Evolutionary conservation across 2,329 filamentous ascomycete genomes (phyloP).

Genomic region (Cladosporium halotolerans): DNA sequence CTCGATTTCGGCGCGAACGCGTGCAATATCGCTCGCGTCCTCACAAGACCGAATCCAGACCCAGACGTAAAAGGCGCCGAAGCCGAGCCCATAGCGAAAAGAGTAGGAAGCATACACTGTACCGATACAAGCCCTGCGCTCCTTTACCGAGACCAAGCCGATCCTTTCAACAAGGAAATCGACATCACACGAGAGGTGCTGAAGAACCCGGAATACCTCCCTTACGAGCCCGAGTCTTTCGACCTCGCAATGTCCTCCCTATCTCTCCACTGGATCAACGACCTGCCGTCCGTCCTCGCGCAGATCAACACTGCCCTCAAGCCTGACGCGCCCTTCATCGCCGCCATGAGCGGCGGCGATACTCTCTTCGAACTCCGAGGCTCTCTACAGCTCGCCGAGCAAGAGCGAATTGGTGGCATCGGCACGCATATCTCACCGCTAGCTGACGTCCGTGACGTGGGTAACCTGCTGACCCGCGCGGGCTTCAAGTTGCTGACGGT

Average conservation of each 20-base stretch:
- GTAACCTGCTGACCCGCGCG: slow-evolving; percentile 75
- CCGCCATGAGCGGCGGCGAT: slow-evolving; percentile 94
- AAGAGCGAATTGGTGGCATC: slow-evolving; percentile 85
- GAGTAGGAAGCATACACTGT: slow-evolving; percentile 69
- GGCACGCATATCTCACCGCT: slow-evolving; percentile 85
- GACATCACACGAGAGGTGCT: slow-evolving; percentile 69
- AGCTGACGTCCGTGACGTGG: slow-evolving; percentile 86
- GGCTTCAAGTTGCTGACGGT: slow-evolving; percentile 96
- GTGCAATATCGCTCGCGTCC: slow-evolving; percentile 82
- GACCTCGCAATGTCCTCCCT: slow-evolving; percentile 86
- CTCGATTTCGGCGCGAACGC: slow-evolving; percentile 94
- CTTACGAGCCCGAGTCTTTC: slow-evolving; percentile 70
- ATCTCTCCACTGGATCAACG: slow-evolving; percentile 95
- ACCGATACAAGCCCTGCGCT: slow-evolving; percentile 73
- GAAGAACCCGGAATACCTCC: slow-evolving; percentile 66
- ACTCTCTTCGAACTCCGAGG: slow-evolving; percentile 90
- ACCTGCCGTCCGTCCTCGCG: slow-evolving; percentile 75
- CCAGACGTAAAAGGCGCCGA: slow-evolving; percentile 55
- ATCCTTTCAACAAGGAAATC: slow-evolving; percentile 68
- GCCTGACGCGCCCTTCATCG: slow-evolving; percentile 85
- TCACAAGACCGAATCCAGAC: slow-evolving; percentile 58
- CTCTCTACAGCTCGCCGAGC: slow-evolving; percentile 84
- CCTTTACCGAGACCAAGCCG: slow-evolving; percentile 70
- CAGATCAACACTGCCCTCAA: slow-evolving; percentile 85
- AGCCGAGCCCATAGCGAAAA: slow-evolving; percentile 61